Percentiles rank a stretch among this genome's conserved stretches.
These are phyloP conservation scores for Fusarium zealandicum DNA, from an alignment of 2,329 filamentous ascomycete species.

Conservation along the genomic window DNA sequence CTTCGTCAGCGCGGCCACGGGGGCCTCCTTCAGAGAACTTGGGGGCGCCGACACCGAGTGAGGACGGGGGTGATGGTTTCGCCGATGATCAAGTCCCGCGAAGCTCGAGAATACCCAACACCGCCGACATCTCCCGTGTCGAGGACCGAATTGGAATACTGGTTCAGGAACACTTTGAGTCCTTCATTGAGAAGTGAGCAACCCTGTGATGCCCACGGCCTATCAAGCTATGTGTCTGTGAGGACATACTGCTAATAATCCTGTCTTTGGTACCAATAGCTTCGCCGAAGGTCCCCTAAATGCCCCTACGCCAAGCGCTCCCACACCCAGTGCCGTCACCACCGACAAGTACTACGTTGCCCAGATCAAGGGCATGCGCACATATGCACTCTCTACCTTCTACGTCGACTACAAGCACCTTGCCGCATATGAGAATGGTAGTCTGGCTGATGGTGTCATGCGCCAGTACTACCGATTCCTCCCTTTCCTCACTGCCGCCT, in stretches of 20 bases:
- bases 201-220: background rate
- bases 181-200: slow-evolving; percentile 77
- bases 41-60: slow-evolving; percentile 66
- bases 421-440: slow-evolving; percentile 76
- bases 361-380: slow-evolving; percentile 79
- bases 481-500: slow-evolving; percentile 84
- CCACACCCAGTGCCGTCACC: slow-evolving; percentile 72
- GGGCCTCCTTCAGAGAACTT: slow-evolving; percentile 69
- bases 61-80: slow-evolving; percentile 68
- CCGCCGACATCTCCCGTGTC: slow-evolving; percentile 69
- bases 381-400: slow-evolving; percentile 79
- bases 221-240: too few relatives aligned
- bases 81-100: slow-evolving; percentile 69
- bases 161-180: slow-evolving; percentile 78
- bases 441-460: slow-evolving; percentile 84
- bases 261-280: slow-evolving; percentile 42
- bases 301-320: slow-evolving; percentile 60
- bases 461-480: slow-evolving; percentile 94
- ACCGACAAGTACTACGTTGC: slow-evolving; percentile 86
- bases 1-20: slow-evolving; percentile 61
- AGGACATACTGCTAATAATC: slow-evolving; percentile 3
- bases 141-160: slow-evolving; percentile 79
- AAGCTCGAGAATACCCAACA: slow-evolving; percentile 56
- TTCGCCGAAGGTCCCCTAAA: slow-evolving; percentile 72
- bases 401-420: slow-evolving; percentile 91